Evolutionary conservation across 1,284 basidiomycete species (phyloP).

Genomic region (Ustilago tritici): DNA sequence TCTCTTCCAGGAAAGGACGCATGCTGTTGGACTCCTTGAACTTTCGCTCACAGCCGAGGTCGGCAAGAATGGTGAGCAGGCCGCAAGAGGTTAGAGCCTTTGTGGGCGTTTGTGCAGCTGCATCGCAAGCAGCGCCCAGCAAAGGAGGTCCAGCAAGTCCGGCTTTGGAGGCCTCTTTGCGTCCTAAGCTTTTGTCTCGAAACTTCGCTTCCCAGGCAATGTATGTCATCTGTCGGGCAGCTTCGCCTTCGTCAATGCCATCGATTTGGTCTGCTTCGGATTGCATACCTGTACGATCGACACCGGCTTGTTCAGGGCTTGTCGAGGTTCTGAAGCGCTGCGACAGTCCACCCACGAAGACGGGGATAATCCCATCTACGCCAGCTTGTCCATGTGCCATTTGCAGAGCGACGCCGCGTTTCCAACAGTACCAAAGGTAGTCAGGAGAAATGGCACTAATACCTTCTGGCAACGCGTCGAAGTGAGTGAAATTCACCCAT

Average conservation of each 20-base stretch:
- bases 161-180: not conserved
- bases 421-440: conserved; percentile 33
- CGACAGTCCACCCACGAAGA: conserved; percentile 12
- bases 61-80: not conserved
- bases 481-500: conserved; percentile 22
- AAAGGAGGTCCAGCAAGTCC: not conserved
- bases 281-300: not conserved
- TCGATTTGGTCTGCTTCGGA: not conserved
- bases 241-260: not conserved
- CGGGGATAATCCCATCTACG: conserved; percentile 25
- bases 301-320: not conserved
- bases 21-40: not conserved
- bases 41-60: not conserved
- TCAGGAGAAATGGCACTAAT: conserved; percentile 5
- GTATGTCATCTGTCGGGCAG: conserved; percentile 11
- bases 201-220: conserved; percentile 15
- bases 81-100: not conserved
- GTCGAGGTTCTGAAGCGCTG: not conserved
- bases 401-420: conserved; percentile 21
- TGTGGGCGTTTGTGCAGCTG: not conserved
- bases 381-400: conserved; percentile 3
- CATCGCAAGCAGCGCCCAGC: not conserved
- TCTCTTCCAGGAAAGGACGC: not conserved
- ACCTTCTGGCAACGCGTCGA: not conserved
- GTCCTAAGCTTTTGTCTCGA: not conserved